Conservation (phyloP, 495 filamentous ascomycete species). For the Hypoxylon perforatum region DNA sequence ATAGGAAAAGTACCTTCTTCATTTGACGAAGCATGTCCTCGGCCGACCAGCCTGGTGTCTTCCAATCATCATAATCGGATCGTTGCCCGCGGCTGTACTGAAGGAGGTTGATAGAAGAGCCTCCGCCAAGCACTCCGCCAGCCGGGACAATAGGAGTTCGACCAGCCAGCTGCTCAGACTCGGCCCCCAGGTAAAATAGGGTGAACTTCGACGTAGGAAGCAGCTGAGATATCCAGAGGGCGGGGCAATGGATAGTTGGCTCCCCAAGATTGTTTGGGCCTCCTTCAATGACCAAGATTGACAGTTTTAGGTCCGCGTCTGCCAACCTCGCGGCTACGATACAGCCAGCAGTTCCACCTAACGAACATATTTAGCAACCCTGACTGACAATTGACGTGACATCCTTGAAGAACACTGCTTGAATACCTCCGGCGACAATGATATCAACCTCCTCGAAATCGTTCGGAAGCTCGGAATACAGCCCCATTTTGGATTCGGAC, state of each 20-base stretch:
- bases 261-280: constrained; percentile 54
- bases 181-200: constrained; percentile 44
- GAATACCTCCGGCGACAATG: constrained; percentile 44
- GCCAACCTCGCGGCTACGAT: constrained; percentile 58
- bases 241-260: constrained; percentile 44
- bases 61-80: constrained; percentile 61
- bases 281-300: constrained; percentile 60
- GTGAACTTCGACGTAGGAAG: constrained; percentile 40
- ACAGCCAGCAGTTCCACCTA: constrained; percentile 57
- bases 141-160: constrained; percentile 45
- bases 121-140: constrained; percentile 67
- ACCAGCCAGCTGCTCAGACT: constrained; percentile 49
- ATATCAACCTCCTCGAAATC: constrained; percentile 46
- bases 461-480: constrained; percentile 26
- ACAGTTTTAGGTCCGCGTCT: constrained; percentile 56
- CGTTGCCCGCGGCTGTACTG: constrained; percentile 46
- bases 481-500: background rate
- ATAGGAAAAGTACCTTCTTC: constrained; percentile 54
- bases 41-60: constrained; percentile 59
- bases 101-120: constrained; percentile 67
- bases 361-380: constrained; percentile 15
- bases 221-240: constrained; percentile 42
- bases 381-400: constrained; percentile 14
- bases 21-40: constrained; percentile 60
- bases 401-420: constrained; percentile 10